A percentile compares a stretch with the other conserved stretches of the same genome.
Evolutionary conservation across 208 protist genomes (phyloP).

Genomic region (Zelonia costaricensis): DNA sequence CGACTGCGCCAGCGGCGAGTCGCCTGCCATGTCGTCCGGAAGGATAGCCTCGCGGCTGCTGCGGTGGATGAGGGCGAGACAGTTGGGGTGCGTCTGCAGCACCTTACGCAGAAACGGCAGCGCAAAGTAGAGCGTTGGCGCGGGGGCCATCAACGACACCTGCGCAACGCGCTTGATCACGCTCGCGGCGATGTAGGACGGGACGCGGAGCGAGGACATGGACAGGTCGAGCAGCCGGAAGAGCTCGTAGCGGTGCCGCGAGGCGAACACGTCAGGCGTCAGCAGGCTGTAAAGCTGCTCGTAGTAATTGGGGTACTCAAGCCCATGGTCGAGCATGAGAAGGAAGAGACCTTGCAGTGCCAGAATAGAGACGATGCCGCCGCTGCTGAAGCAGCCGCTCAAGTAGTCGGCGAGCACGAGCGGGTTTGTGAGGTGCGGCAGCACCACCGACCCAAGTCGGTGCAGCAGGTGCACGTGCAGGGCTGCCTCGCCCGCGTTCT

Average conservation of each 20-base stretch:
- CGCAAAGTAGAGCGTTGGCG: constrained; percentile 85
- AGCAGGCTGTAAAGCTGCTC: constrained; percentile 90
- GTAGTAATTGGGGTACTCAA: constrained; percentile 92
- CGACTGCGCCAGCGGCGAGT: constrained; percentile 14
- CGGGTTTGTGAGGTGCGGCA: constrained; percentile 84
- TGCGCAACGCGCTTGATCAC: constrained; percentile 78
- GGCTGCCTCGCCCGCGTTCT: constrained; percentile 45
- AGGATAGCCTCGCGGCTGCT: constrained; percentile 63
- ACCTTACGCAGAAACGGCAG: constrained; percentile 87
- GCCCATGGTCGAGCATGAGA: constrained; percentile 88
- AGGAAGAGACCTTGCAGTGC: constrained; percentile 86
- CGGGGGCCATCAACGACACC: constrained; percentile 62
- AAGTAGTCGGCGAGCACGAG: constrained; percentile 88
- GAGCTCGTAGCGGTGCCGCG: constrained; percentile 85
- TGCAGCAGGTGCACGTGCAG: constrained; percentile 85
- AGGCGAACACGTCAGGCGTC: constrained; percentile 77
- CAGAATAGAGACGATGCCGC: constrained; percentile 85
- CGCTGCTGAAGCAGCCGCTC: constrained; percentile 79
- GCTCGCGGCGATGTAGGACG: constrained; percentile 82
- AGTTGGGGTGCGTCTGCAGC: constrained; percentile 87
- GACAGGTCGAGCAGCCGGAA: constrained; percentile 87
- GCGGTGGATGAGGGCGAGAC: constrained; percentile 87
- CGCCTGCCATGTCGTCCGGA: constrained; percentile 32
- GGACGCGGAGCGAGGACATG: constrained; percentile 77
- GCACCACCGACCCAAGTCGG: constrained; percentile 64